Evolutionary conservation across 2,329 filamentous ascomycete species (phyloP).

Genomic region (Penicillium sp.): DNA sequence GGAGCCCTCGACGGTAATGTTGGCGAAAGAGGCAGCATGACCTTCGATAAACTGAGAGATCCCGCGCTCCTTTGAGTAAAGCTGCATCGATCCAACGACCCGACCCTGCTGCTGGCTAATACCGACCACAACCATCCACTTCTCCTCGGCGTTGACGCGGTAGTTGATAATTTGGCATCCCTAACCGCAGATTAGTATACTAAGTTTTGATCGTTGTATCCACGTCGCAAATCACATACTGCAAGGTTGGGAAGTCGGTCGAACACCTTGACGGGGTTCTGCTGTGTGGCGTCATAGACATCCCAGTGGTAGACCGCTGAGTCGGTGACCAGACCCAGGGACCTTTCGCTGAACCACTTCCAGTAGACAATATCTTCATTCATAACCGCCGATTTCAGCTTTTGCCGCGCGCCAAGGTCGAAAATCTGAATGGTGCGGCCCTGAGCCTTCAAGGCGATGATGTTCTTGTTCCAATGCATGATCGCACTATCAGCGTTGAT

Average conservation of each 20-base stretch:
- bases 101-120: slow-evolving; percentile 92
- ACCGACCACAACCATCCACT: slow-evolving; percentile 97
- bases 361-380: slow-evolving; percentile 97
- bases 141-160: slow-evolving; percentile 88
- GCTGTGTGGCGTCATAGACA: slow-evolving; percentile 79
- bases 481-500: slow-evolving; percentile 99
- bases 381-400: slow-evolving; percentile 95
- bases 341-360: slow-evolving; percentile 96
- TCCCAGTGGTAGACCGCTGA: slow-evolving; percentile 96
- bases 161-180: slow-evolving; percentile 99
- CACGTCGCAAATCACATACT: slow-evolving; percentile 53
- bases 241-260: slow-evolving; percentile 88
- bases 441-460: slow-evolving; percentile 95
- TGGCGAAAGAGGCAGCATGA: slow-evolving; percentile 92
- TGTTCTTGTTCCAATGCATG: slow-evolving; percentile 96
- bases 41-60: slow-evolving; percentile 98
- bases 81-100: slow-evolving; percentile 93
- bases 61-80: slow-evolving; percentile 92
- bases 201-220: neutral
- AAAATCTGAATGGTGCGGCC: slow-evolving; percentile 96
- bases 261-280: slow-evolving; percentile 83
- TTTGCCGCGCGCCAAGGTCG: slow-evolving; percentile 86
- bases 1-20: slow-evolving; percentile 81
- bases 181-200: slow-evolving; percentile 45
- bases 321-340: slow-evolving; percentile 86